phyloP scores from a whole-genome alignment of 257 asterid species.

The Lithospermum erythrorhizon region DNA sequence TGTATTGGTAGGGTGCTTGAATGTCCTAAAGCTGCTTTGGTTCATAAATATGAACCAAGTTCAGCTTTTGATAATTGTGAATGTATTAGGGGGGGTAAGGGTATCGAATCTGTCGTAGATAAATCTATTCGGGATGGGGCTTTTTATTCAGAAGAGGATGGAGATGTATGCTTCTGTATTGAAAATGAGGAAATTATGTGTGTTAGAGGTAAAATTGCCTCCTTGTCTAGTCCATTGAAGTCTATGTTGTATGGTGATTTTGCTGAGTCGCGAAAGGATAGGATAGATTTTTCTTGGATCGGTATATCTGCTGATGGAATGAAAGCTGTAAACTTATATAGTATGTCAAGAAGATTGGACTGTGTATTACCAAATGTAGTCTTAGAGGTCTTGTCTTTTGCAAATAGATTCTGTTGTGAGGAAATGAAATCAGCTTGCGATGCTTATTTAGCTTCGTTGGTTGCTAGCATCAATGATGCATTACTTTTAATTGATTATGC shows the following conservation, averaged over 20 bases:
- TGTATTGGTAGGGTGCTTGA: slow-evolving; percentile 46
- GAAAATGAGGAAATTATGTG: slow-evolving; percentile 28
- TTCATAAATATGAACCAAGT: slow-evolving; percentile 26
- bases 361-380: slow-evolving; percentile 22
- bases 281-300: slow-evolving; percentile 29
- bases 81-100: slow-evolving; percentile 11
- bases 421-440: slow-evolving; percentile 39
- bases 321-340: slow-evolving; percentile 27
- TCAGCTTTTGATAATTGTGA: slow-evolving; percentile 33
- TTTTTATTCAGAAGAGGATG: slow-evolving; percentile 15
- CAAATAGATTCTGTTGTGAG: slow-evolving; percentile 43
- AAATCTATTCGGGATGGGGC: slow-evolving; percentile 12
- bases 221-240: slow-evolving; percentile 34
- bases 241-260: slow-evolving; percentile 36
- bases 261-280: slow-evolving; percentile 27
- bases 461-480: slow-evolving; percentile 34
- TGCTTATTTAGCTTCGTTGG: slow-evolving; percentile 28
- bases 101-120: slow-evolving; percentile 5
- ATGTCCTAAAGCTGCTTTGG: slow-evolving; percentile 36
- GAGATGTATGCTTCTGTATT: slow-evolving; percentile 23
- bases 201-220: slow-evolving; percentile 32
- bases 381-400: slow-evolving; percentile 35
- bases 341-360: slow-evolving; percentile 23
- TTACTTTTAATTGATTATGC: slow-evolving; percentile 38
- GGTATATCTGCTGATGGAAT: slow-evolving; percentile 39